Base-by-base conservation (phyloP, 2,329 filamentous ascomycete genomes). In the Talaromyces sp. region DNA sequence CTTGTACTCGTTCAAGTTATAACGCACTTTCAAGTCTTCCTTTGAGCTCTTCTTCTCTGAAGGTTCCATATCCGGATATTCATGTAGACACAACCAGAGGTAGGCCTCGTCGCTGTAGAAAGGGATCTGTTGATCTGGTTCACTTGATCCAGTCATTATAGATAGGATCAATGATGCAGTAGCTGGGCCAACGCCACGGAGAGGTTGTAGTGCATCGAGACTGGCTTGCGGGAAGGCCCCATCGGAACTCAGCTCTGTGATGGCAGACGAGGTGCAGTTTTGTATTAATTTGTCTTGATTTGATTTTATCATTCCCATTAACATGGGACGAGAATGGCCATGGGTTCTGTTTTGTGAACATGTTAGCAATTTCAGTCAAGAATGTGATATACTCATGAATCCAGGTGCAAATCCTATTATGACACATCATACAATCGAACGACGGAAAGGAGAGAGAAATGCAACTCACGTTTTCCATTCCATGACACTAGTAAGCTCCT, bases 51-150 rank as follows among this genome's bases (percentile, higher is more conserved):
- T 14, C 55, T 57, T 37, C 56, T 61, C 29, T n/a, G n/a, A n/a
- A 56, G 49, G 40, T 52, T 60, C 30, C 45, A 46, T 17, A 3
- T 41, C 51, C 3, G 67, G 64, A 24, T 60, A 68, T 8, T 55
- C 54, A 17, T 57, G 50, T 33, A 64, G 16, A 65, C 68, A 67
- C 2, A 77, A 56, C 75, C 75, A 78, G 9, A 68, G 57, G 47
- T 65, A 77, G 19, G 71, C 52, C 56, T 77, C 74, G 39, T 78
- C 75, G 35, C 73, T 75, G 54, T 74, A 77, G 41, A 77, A 78
- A 0, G 75, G 75, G 1, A 71, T 53, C 16, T 66, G 58, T 19
- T 54, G 24, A 27, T 4, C 52, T 5, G 30, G 29, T 1, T 49
- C 49, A 7, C 42, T 36, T 2, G n/a, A 9, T 9, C 43, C 53